Conservation (phyloP, 352 stramenopile species). For the Halophytophthora batemanensis region DNA sequence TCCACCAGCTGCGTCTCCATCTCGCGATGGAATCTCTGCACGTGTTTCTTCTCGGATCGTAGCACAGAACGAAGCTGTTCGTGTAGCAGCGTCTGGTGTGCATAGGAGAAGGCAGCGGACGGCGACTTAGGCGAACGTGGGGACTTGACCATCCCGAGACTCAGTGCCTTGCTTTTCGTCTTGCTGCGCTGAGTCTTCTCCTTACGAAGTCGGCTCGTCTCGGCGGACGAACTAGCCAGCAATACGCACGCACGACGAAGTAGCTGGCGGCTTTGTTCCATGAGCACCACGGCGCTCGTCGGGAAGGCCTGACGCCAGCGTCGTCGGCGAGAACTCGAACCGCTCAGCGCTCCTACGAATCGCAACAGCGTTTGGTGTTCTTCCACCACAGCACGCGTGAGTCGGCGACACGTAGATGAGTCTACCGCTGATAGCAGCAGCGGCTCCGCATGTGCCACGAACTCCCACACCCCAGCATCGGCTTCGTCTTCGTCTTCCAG, state of each 20-base stretch:
- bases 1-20: constrained; percentile 51
- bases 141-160: constrained; percentile 30
- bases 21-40: constrained; percentile 36
- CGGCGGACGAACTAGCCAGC: constrained; percentile 45
- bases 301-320: constrained; percentile 62
- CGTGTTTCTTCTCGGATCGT: constrained; percentile 29
- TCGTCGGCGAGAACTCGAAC: constrained; percentile 20
- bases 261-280: constrained; percentile 62
- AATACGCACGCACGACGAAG: constrained; percentile 53
- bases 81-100: constrained; percentile 58
- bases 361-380: constrained; percentile 46
- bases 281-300: constrained; percentile 43
- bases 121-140: constrained; percentile 28
- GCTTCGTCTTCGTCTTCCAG: constrained; percentile 5
- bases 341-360: constrained; percentile 48
- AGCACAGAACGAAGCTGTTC: constrained; percentile 47
- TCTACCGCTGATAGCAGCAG: constrained; percentile 38
- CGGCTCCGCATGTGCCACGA: constrained; percentile 47
- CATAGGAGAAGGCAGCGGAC: constrained; percentile 39
- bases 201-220: constrained; percentile 21
- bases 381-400: constrained; percentile 43
- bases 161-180: constrained; percentile 24
- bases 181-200: constrained; percentile 20
- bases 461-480: constrained; percentile 45
- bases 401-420: constrained; percentile 16